Evolutionary conservation across 2,329 filamentous ascomycete species (phyloP).

Genomic region (Colletotrichum lentis): DNA sequence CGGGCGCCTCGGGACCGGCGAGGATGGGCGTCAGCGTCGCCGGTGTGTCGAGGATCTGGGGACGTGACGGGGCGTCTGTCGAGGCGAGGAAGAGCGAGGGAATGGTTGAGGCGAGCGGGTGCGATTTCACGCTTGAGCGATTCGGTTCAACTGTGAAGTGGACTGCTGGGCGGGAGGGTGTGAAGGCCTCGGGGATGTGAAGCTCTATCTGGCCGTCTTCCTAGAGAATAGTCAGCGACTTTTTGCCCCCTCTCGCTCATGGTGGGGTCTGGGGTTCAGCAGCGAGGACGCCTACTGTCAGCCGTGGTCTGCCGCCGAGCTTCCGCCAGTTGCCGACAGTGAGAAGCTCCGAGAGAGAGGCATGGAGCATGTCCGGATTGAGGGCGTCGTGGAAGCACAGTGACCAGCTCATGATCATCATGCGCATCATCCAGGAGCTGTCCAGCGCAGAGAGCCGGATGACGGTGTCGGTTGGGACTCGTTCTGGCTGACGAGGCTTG

Average conservation of each 20-base stretch:
- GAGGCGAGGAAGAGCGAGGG: not conserved
- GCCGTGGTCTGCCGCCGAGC: constrained; percentile 54
- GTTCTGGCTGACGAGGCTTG: constrained; percentile 10
- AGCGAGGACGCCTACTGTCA: constrained; percentile 44
- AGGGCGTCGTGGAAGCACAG: constrained; percentile 58
- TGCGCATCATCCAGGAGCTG: constrained; percentile 46
- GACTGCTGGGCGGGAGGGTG: constrained; percentile 25
- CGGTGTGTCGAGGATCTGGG: constrained; percentile 24
- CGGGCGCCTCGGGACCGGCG: constrained; percentile 35
- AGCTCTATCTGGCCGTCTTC: constrained; percentile 25
- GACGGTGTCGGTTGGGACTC: constrained; percentile 19
- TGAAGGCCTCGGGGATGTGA: constrained; percentile 26
- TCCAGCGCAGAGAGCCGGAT: constrained; percentile 44
- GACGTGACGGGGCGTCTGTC: not conserved
- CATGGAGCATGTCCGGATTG: constrained; percentile 50
- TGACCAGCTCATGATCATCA: constrained; percentile 46
- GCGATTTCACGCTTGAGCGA: constrained; percentile 13
- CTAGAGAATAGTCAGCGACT: not conserved
- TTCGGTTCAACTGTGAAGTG: constrained; percentile 27
- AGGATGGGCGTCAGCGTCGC: constrained; percentile 34
- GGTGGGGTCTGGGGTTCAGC: not conserved
- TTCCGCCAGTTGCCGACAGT: constrained; percentile 56
- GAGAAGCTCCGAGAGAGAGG: constrained; percentile 49
- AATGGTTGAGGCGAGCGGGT: constrained; percentile 27
- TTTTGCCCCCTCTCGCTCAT: not conserved